Evolutionary conservation across 2,329 filamentous ascomycete species (phyloP).

Genomic region (Aspergillus sp.): DNA sequence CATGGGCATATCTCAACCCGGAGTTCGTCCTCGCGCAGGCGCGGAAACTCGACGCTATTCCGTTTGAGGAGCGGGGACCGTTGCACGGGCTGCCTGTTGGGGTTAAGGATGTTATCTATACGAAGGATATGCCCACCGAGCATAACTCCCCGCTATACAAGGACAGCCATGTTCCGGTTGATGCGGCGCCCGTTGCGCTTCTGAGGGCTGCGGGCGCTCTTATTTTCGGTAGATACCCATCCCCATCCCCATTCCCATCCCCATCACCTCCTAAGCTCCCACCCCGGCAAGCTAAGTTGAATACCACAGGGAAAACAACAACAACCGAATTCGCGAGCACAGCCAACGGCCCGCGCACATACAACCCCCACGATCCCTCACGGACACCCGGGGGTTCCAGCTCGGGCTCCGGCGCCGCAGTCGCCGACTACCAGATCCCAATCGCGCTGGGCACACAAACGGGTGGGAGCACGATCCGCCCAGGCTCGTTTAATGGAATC

Average conservation of each 20-base stretch:
- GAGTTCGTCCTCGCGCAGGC: constrained; percentile 54
- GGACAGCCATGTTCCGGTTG: constrained; percentile 4
- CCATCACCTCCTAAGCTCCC: no score
- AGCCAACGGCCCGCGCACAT: constrained; percentile 43
- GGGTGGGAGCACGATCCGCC: constrained; percentile 66
- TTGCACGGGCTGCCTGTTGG: constrained; percentile 63
- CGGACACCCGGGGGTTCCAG: constrained; percentile 71
- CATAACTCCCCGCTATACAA: constrained; percentile 19
- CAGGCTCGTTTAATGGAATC: constrained; percentile 67
- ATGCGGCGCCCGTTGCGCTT: constrained; percentile 12
- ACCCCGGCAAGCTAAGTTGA: no score
- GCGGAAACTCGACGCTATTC: constrained; percentile 55
- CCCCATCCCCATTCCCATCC: no score
- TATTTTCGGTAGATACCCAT: constrained; percentile 22
- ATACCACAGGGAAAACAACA: constrained; percentile 22
- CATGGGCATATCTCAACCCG: constrained; percentile 56
- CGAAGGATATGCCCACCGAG: constrained; percentile 40
- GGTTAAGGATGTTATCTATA: constrained; percentile 65
- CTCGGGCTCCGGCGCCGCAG: constrained; percentile 68
- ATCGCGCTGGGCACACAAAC: constrained; percentile 69
- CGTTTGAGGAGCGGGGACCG: constrained; percentile 54
- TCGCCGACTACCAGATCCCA: constrained; percentile 67
- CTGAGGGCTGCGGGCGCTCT: constrained; percentile 16
- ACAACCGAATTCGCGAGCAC: constrained; percentile 20
- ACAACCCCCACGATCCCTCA: constrained; percentile 59